Base-by-base conservation (phyloP, 805 yeast species). In the Saccharomyces jurei region DNA sequence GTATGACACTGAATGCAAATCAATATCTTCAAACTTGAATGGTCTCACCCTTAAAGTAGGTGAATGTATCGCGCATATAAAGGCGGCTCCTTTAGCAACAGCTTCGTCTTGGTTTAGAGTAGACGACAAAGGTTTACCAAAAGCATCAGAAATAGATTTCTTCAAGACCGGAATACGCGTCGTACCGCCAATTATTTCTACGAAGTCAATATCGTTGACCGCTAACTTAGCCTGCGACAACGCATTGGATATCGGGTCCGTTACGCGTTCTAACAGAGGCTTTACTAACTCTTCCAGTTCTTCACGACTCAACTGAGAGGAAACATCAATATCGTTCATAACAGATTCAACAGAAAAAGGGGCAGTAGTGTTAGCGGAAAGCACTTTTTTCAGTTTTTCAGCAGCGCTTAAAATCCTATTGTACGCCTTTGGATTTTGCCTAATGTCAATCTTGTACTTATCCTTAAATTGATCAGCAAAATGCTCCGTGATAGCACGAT, bases 41-140 rank as follows among this genome's bases (percentile, higher is more conserved):
- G 97, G 97, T 77, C 98, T 87, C 52, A 94, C 99, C 78, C 99
- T 88, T 67, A 94, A 83, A 61, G 97, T 91, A 75, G 99, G 99
- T 36, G 98, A 92, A 81, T 91, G 98, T 78, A 90, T 88, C 63
- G 99, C 99, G 75, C 99, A 94, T 69, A 94, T 87, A 76, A 94
- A 94, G 50, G 99, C 97, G 67, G 96, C 96, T 79, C 99, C 99
- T 75, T 92, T 89, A 54, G 99, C 98, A 72, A 92, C 87, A 60
- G 99, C 97, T 81, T 94, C 99, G 72, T 94, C 99, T 78, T 91
- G 97, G 82, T 94, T 94, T 76, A 95, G 83, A 64, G 98, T 95
- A 79, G 87, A 87, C 46, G 97, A 88, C 71, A 94, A 79, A 66
- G 78, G 85, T 77, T 87, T 87, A 72, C 88, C 88, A 71, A 94